A percentile compares a stretch with the other conserved stretches of the same genome.
Evolutionary conservation across 148 eudicot species (phyloP).

Genomic region (Fallopia convolvulus): DNA sequence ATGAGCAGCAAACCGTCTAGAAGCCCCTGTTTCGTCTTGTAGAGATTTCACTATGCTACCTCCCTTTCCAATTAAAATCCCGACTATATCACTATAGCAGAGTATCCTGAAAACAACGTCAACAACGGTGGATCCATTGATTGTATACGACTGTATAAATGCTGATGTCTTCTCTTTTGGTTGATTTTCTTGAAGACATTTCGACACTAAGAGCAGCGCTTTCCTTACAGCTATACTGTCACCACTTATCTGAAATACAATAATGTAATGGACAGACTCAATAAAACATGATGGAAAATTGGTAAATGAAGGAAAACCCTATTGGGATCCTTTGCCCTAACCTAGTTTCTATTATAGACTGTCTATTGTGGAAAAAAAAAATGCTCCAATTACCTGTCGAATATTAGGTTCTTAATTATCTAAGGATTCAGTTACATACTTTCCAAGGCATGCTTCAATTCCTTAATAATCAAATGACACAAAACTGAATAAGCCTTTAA

Average conservation of each 20-base stretch:
- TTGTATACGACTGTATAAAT: not conserved
- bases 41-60: constrained; percentile 26
- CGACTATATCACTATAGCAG: constrained; percentile 26
- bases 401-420: not conserved
- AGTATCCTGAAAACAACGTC: constrained; percentile 36
- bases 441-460: too few species aligned
- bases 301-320: not conserved
- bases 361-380: too few species aligned
- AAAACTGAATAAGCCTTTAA: too few species aligned
- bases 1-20: constrained; percentile 22
- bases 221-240: constrained; percentile 32
- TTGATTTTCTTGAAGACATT: constrained; percentile 25
- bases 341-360: too few species aligned
- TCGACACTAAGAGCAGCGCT: constrained; percentile 33
- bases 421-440: not conserved
- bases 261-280: not conserved
- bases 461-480: too few species aligned
- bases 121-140: constrained; percentile 4
- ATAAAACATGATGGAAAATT: not conserved
- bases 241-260: constrained; percentile 34
- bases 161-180: constrained; percentile 16
- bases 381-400: too few species aligned
- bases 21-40: constrained; percentile 40
- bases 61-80: constrained; percentile 37
- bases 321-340: too few species aligned